Evolutionary conservation across 2,329 filamentous ascomycete species (phyloP).

Genomic region (Juglanconis oblonga): DNA sequence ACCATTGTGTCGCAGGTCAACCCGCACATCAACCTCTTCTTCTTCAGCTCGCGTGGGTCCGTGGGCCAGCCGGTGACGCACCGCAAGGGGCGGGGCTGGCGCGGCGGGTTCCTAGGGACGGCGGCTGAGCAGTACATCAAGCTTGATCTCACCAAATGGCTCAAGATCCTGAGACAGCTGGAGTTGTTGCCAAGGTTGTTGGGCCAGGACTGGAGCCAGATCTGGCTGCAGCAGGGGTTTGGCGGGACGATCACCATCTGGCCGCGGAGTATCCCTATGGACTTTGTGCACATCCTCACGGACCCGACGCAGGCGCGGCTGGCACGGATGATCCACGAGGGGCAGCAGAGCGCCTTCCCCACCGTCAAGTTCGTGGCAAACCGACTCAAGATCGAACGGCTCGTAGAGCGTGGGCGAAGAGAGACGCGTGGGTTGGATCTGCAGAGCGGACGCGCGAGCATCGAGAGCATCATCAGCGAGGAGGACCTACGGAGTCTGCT

Average conservation of each 20-base stretch:
- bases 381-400: conserved; percentile 75
- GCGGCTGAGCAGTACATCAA: conserved; percentile 94
- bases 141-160: conserved; percentile 95
- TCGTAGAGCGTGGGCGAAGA: conserved; percentile 57
- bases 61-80: conserved; percentile 94
- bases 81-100: conserved; percentile 88
- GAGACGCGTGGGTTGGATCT: conserved; percentile 46
- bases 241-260: conserved; percentile 94
- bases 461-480: conserved; percentile 60
- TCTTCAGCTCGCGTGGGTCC: conserved; percentile 90
- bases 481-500: conserved; percentile 48
- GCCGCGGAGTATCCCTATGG: conserved; percentile 75
- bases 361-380: conserved; percentile 91
- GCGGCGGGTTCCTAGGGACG: conserved; percentile 89
- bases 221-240: conserved; percentile 88
- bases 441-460: conserved; percentile 38
- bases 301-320: conserved; percentile 76
- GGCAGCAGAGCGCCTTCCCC: conserved; percentile 84
- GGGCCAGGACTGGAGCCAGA: conserved; percentile 93
- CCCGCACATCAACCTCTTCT: conserved; percentile 97
- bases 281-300: conserved; percentile 82
- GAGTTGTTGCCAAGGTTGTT: conserved; percentile 87
- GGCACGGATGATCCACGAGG: conserved; percentile 84
- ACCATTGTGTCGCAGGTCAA: conserved; percentile 88
- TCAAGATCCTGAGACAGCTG: conserved; percentile 88